A percentile compares a stretch with the other conserved stretches of the same genome.
Evolutionary conservation across 768 basidiomycete species (phyloP).

Genomic region (Collybia mongolica): DNA sequence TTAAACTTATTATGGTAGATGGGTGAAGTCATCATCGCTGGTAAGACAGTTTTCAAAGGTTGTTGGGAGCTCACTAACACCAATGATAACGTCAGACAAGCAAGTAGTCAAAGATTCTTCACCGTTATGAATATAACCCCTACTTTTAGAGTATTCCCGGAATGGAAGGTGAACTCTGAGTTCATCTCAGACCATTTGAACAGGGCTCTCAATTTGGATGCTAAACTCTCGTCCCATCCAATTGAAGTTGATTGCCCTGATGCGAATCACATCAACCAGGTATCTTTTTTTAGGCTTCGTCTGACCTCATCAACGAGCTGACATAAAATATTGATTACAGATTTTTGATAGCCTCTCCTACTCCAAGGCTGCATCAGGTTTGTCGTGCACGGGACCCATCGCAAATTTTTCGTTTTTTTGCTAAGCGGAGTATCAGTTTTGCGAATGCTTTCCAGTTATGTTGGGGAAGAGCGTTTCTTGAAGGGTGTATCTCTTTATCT

Average conservation of each 20-base stretch:
- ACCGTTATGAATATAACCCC: not conserved
- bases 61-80: not conserved
- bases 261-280: conserved; percentile 81
- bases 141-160: conserved; percentile 62
- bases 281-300: conserved; percentile 22
- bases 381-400: conserved; percentile 8
- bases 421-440: conserved; percentile 51
- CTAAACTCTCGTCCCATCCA: conserved; percentile 86
- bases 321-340: conserved; percentile 29
- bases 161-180: conserved; percentile 80
- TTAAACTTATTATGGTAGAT: conserved; percentile 40
- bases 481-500: conserved; percentile 90
- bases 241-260: conserved; percentile 91
- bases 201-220: conserved; percentile 78
- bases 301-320: not conserved
- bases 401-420: not conserved
- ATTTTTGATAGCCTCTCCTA: conserved; percentile 91
- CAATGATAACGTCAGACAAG: conserved; percentile 44
- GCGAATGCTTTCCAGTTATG: conserved; percentile 87
- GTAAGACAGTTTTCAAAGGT: conserved; percentile 31
- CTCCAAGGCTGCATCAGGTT: conserved; percentile 79
- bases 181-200: conserved; percentile 82
- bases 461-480: conserved; percentile 87
- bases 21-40: conserved; percentile 85
- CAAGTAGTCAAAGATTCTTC: conserved; percentile 22